Evolutionary conservation across 495 filamentous ascomycete genomes (phyloP).

Genomic region (Aspergillus asperescens): DNA sequence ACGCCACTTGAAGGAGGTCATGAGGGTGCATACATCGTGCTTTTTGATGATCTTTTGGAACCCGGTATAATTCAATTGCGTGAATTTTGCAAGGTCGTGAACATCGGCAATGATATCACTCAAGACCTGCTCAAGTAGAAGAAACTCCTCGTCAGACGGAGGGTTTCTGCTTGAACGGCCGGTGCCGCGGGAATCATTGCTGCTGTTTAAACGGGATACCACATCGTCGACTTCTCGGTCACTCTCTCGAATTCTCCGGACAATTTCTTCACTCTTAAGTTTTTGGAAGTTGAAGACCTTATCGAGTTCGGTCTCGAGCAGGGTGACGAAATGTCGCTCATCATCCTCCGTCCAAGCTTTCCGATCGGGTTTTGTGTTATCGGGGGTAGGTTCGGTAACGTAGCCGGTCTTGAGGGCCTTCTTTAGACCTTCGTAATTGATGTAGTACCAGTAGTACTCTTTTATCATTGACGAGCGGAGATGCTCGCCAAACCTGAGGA

Average conservation of each 20-base stretch:
- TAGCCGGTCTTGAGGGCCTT: constrained; percentile 71
- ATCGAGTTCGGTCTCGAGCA: constrained; percentile 87
- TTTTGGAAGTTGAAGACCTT: constrained; percentile 97
- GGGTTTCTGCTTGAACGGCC: constrained; percentile 22
- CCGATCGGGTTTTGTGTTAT: constrained; percentile 50
- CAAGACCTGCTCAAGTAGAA: constrained; percentile 88
- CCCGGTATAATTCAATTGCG: constrained; percentile 96
- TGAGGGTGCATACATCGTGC: constrained; percentile 69
- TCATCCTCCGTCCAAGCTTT: constrained; percentile 86
- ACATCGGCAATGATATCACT: constrained; percentile 99
- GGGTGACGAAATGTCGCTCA: constrained; percentile 78
- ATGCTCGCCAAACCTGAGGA: constrained; percentile 90
- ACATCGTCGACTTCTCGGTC: constrained; percentile 89
- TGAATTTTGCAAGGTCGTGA: constrained; percentile 97
- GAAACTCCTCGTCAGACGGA: constrained; percentile 82
- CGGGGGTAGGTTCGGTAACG: constrained; percentile 48
- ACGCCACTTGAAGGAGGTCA: background rate
- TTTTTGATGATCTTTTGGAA: constrained; percentile 99
- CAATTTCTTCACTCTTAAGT: constrained; percentile 90
- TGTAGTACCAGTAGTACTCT: constrained; percentile 96
- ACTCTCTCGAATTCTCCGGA: constrained; percentile 75
- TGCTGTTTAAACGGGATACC: constrained; percentile 59
- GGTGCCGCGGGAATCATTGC: constrained; percentile 19
- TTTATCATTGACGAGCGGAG: constrained; percentile 87
- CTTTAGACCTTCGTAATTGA: constrained; percentile 94